Percentiles rank a stretch among this genome's conserved stretches.
Conservation (phyloP, 768 basidiomycete genomes). For the Chalciporus sphaerocephalus region DNA sequence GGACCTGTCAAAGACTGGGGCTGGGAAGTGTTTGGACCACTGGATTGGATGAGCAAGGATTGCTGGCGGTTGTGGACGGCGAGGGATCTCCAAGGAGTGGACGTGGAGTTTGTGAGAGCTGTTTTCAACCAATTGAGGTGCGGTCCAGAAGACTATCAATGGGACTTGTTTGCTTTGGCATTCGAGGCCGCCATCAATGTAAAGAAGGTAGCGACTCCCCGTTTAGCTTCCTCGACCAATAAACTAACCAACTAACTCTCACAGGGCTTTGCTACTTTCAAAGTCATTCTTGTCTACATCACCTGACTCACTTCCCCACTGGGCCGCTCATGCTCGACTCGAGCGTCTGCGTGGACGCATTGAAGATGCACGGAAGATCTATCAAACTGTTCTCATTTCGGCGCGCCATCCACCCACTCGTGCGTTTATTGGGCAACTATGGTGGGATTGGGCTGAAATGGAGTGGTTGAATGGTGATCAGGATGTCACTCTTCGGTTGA, state of each 20-base stretch:
- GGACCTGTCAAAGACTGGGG: conserved; percentile 70
- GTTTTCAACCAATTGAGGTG: conserved; percentile 57
- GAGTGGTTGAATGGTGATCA: conserved; percentile 63
- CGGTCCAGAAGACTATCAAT: conserved; percentile 48
- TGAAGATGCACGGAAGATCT: conserved; percentile 75
- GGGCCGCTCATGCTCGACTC: conserved; percentile 75
- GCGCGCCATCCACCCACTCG: conserved; percentile 36
- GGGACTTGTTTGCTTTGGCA: conserved; percentile 62
- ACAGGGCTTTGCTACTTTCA: conserved; percentile 67
- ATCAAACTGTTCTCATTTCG: conserved; percentile 58
- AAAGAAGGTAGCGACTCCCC: conserved; percentile 45
- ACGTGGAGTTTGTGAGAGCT: conserved; percentile 47
- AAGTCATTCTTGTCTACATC: conserved; percentile 53
- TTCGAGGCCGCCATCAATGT: conserved; percentile 60
- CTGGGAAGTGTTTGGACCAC: conserved; percentile 45
- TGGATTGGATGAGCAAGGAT: conserved; percentile 43
- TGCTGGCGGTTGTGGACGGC: conserved; percentile 41
- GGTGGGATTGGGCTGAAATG: conserved; percentile 85
- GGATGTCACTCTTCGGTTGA: conserved; percentile 48
- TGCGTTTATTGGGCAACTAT: conserved; percentile 45
- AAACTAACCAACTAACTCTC: conserved; percentile 10
- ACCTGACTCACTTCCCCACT: conserved; percentile 57
- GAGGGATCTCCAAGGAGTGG: conserved; percentile 48
- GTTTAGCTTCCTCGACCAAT: conserved; percentile 6
- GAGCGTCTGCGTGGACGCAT: conserved; percentile 60